These are phyloP conservation scores for Aspergillus terreus DNA, from an alignment of 2,329 filamentous ascomycete genomes.

Conservation along the genomic window DNA sequence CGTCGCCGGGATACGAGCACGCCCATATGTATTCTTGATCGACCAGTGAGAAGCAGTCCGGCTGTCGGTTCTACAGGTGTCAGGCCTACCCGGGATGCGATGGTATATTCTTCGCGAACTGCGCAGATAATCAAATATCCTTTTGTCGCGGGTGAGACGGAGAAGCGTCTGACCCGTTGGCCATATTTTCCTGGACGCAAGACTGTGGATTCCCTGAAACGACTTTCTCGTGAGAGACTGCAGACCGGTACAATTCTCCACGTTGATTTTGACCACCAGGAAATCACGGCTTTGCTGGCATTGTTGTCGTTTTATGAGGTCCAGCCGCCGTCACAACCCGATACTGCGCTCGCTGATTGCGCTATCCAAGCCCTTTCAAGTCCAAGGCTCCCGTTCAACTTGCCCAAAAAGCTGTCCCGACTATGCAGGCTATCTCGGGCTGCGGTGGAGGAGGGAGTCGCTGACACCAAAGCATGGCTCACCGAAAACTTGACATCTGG, in stretches of 20 bases:
- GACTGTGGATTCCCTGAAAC: too few relatives aligned
- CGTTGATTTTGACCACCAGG: conserved; percentile 22
- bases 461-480: neutral
- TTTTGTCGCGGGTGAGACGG: too few relatives aligned
- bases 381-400: neutral
- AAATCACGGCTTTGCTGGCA: conserved; percentile 19
- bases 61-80: too few relatives aligned
- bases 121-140: too few relatives aligned
- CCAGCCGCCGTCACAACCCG: conserved; percentile 6
- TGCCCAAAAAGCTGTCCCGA: conserved; percentile 7
- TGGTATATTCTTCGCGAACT: too few relatives aligned
- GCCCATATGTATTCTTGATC: too few relatives aligned
- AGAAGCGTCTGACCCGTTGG: too few relatives aligned
- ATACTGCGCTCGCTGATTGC: conserved; percentile 19
- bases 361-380: conserved; percentile 13
- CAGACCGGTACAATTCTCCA: conserved; percentile 16
- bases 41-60: too few relatives aligned
- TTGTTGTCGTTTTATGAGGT: conserved; percentile 13
- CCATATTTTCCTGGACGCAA: too few relatives aligned
- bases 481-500: neutral
- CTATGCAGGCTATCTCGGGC: conserved; percentile 10
- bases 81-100: too few relatives aligned
- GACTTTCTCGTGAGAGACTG: neutral
- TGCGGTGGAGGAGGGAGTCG: conserved; percentile 6
- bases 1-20: too few relatives aligned